Evolutionary conservation across 2,329 filamentous ascomycete species (phyloP).

Genomic region (Apiospora aurea): DNA sequence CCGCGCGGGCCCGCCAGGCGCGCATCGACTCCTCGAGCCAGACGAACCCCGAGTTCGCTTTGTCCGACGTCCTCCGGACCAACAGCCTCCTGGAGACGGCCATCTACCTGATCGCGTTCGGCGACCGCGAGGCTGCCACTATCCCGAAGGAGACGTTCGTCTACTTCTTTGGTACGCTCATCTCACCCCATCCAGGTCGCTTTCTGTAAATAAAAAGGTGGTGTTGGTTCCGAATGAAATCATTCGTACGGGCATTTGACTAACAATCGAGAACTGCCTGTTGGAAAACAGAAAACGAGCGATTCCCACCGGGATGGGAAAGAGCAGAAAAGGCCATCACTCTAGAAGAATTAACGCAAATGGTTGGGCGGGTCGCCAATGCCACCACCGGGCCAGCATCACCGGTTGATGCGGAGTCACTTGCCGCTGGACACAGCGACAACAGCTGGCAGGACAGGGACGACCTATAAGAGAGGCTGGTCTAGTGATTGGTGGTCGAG

Average conservation of each 20-base stretch:
- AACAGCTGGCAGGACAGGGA: not conserved
- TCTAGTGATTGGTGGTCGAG: not conserved
- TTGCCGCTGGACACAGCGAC: not conserved
- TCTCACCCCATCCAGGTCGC: not conserved
- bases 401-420: not conserved
- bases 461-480: not conserved
- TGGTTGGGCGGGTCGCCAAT: not conserved
- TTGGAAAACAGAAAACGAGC: not conserved
- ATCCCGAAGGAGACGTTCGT: conserved; percentile 19
- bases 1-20: conserved; percentile 29
- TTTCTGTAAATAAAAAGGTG: not conserved
- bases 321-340: not conserved
- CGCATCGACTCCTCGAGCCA: conserved; percentile 32
- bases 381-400: not conserved
- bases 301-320: not conserved
- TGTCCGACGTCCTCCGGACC: not conserved
- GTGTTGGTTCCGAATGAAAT: not conserved
- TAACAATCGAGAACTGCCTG: not conserved
- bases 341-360: not conserved
- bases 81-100: conserved; percentile 24
- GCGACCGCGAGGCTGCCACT: conserved; percentile 16
- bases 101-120: conserved; percentile 23
- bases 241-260: not conserved
- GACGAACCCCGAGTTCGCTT: conserved; percentile 32
- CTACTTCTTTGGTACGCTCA: conserved; percentile 23